phyloP scores from a whole-genome alignment of 768 basidiomycete genomes.

The Phlegmacium glaucopus region DNA sequence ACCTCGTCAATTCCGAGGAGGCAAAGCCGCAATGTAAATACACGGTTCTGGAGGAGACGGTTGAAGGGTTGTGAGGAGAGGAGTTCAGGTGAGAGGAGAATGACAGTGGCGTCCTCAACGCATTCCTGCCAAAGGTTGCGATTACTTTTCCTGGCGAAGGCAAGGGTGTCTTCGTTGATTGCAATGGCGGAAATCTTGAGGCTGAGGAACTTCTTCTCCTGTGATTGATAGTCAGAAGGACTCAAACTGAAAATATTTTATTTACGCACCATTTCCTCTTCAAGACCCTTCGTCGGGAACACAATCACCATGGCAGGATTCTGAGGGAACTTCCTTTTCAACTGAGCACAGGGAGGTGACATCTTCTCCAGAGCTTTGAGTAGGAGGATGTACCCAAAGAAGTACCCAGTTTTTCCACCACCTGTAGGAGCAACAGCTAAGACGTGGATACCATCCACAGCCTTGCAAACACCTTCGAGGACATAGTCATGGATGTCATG shows the following conservation, averaged over 20 bases:
- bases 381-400: constrained; percentile 15
- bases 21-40: no score
- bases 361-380: constrained; percentile 12
- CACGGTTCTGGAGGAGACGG: no score
- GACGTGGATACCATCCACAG: constrained; percentile 19
- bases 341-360: constrained; percentile 10
- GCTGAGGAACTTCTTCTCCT: constrained; percentile 4
- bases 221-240: not conserved
- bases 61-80: constrained; percentile 3
- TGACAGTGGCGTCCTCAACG: not conserved
- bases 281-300: constrained; percentile 19
- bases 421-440: constrained; percentile 15
- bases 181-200: constrained; percentile 4
- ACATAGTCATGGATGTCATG: constrained; percentile 19
- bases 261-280: constrained; percentile 21
- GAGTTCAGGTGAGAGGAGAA: constrained; percentile 8
- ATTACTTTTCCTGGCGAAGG: not conserved
- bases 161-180: constrained; percentile 8
- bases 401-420: constrained; percentile 18
- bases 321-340: constrained; percentile 6
- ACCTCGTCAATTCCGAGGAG: no score
- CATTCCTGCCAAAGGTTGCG: constrained; percentile 9
- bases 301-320: constrained; percentile 23
- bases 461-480: constrained; percentile 21
- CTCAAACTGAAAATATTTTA: not conserved